These are phyloP conservation scores for Stylonectria norvegica DNA, from an alignment of 2,329 filamentous ascomycete genomes.

Conservation along the genomic window DNA sequence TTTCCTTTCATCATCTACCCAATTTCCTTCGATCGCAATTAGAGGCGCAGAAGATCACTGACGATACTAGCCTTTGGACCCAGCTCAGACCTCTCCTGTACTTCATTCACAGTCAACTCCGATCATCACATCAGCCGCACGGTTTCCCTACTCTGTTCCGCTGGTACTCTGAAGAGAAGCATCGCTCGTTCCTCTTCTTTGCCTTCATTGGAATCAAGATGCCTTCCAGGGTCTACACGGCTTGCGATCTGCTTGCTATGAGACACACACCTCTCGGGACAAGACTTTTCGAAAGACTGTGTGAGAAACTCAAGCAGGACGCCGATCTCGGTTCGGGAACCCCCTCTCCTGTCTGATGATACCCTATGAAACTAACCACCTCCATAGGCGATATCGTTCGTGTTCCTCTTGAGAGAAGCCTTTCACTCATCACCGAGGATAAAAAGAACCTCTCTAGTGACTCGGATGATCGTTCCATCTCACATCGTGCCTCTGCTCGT, in stretches of 20 bases:
- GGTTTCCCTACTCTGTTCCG: constrained; percentile 39
- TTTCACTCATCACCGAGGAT: constrained; percentile 34
- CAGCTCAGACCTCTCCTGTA: constrained; percentile 34
- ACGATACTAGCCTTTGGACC: constrained; percentile 26
- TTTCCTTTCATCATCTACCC: constrained; percentile 18
- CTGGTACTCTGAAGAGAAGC: constrained; percentile 33
- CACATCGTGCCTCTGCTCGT: constrained; percentile 21
- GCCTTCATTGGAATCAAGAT: constrained; percentile 40
- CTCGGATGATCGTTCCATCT: constrained; percentile 3
- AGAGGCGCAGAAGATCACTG: constrained; percentile 30
- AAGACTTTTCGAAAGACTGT: constrained; percentile 28
- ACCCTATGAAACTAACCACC: constrained; percentile 7
- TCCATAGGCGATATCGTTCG: constrained; percentile 32
- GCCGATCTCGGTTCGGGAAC: constrained; percentile 38
- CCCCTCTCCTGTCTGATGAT: neutral
- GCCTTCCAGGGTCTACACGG: constrained; percentile 42
- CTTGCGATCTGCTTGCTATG: constrained; percentile 42
- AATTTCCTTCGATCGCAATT: constrained; percentile 25
- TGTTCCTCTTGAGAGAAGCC: constrained; percentile 21
- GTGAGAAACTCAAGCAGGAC: constrained; percentile 36
- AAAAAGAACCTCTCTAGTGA: constrained; percentile 8
- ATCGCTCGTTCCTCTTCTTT: constrained; percentile 40
- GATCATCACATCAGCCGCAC: constrained; percentile 13
- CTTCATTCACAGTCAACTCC: constrained; percentile 30
- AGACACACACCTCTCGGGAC: constrained; percentile 25